Percentiles rank a stretch among this genome's conserved stretches.
Conservation (phyloP, 345 rosid species). For the Gossypium anomalum region DNA sequence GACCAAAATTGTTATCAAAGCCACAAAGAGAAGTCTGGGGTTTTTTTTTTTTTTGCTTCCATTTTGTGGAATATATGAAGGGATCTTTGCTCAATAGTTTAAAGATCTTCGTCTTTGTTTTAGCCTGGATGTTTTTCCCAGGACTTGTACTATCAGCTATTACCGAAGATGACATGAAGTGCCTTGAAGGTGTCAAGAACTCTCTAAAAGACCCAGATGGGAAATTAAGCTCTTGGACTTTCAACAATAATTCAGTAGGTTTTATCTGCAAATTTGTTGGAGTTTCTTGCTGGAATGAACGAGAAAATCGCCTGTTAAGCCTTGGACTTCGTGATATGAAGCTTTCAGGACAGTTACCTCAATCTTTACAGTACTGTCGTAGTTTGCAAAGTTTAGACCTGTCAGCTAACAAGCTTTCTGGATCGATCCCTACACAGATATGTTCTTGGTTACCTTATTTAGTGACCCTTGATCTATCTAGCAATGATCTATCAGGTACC, state of each 20-base stretch:
- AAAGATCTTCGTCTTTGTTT: neutral
- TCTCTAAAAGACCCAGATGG: constrained; percentile 3
- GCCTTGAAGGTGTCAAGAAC: constrained; percentile 6
- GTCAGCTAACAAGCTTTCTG: constrained; percentile 1
- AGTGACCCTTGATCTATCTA: constrained; percentile 2
- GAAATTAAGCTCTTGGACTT: constrained; percentile 3
- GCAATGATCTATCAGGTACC: constrained; percentile 6
- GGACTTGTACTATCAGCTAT: constrained; percentile 14
- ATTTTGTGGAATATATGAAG: neutral
- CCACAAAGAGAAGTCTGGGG: neutral
- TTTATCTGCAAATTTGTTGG: neutral
- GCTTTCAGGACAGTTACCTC: constrained; percentile 6
- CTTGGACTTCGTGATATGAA: constrained; percentile 6
- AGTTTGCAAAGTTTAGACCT: constrained; percentile 4
- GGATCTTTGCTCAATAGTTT: neutral
- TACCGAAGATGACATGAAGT: constrained; percentile 67
- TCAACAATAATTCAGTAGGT: neutral
- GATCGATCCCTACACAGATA: neutral
- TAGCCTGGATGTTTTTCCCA: neutral
- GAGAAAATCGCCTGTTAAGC: constrained; percentile 4
- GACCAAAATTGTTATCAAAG: neutral
- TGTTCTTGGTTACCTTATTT: constrained; percentile 5
- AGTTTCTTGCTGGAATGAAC: neutral
- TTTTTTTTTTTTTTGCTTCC: neutral
- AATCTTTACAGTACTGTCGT: constrained; percentile 2